These are phyloP conservation scores for Leptographium radiaticola DNA, from an alignment of 2,329 filamentous ascomycete species.

Conservation along the genomic window DNA sequence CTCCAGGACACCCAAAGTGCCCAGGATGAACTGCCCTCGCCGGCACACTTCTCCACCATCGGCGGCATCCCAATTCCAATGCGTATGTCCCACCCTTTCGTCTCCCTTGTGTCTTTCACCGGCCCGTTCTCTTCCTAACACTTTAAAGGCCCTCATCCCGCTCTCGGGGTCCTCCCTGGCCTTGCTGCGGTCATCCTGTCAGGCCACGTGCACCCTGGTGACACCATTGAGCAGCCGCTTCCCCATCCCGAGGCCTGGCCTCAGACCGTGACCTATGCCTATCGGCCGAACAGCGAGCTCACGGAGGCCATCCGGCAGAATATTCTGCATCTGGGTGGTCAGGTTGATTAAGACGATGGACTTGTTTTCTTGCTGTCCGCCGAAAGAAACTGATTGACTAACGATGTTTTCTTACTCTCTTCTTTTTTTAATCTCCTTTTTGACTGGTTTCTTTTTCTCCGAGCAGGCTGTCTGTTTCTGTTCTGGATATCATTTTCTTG, in stretches of 20 bases:
- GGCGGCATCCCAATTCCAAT: slow-evolving; percentile 26
- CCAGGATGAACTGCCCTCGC: neutral
- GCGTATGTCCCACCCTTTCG: slow-evolving; percentile 31
- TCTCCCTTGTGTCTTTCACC: neutral
- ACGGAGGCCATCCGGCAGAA: slow-evolving; percentile 36
- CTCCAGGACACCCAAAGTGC: neutral
- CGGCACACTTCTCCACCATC: slow-evolving; percentile 1
- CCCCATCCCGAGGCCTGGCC: slow-evolving; percentile 43
- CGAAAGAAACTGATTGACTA: neutral
- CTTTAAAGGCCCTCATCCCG: slow-evolving; percentile 32
- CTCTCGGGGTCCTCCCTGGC: slow-evolving; percentile 35
- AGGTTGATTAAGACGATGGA: slow-evolving; percentile 5
- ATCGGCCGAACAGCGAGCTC: slow-evolving; percentile 34
- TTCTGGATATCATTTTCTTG: too few relatives aligned
- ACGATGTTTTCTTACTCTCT: too few relatives aligned
- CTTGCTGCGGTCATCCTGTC: slow-evolving; percentile 42
- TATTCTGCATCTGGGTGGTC: slow-evolving; percentile 41
- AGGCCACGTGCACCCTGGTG: slow-evolving; percentile 35
- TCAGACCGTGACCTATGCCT: slow-evolving; percentile 41
- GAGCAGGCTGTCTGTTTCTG: too few relatives aligned
- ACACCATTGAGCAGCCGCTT: slow-evolving; percentile 43
- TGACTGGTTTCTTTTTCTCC: too few relatives aligned
- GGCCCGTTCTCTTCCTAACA: neutral
- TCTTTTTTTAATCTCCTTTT: too few relatives aligned
- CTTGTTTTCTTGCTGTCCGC: neutral